phyloP scores from a whole-genome alignment of 305 asterid genomes.

The Ajuga reptans region DNA sequence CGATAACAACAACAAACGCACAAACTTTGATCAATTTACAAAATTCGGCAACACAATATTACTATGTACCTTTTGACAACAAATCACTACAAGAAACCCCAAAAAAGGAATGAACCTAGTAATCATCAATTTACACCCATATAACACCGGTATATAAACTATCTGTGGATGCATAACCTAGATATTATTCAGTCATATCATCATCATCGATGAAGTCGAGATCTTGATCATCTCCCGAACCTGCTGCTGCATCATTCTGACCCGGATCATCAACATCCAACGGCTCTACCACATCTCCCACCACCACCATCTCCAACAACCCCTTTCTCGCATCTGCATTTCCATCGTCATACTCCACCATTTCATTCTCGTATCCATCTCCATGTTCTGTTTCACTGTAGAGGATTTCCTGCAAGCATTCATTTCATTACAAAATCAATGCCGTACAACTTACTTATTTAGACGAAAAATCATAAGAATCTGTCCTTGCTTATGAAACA shows the following conservation, averaged over 20 bases:
- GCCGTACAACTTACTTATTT: not conserved
- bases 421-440: not conserved
- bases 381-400: slow-evolving; percentile 62
- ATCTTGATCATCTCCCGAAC: slow-evolving; percentile 51
- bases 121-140: slow-evolving; percentile 10
- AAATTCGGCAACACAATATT: slow-evolving; percentile 15
- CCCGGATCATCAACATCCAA: slow-evolving; percentile 38
- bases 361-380: slow-evolving; percentile 54
- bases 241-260: slow-evolving; percentile 29
- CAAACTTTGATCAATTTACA: slow-evolving; percentile 17
- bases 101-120: not conserved
- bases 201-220: slow-evolving; percentile 73
- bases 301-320: slow-evolving; percentile 42
- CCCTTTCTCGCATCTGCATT: slow-evolving; percentile 46
- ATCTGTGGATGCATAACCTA: not conserved
- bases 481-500: too few species aligned
- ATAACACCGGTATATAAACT: not conserved
- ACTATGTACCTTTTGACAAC: not conserved
- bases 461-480: not conserved
- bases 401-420: slow-evolving; percentile 47
- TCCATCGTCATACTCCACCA: slow-evolving; percentile 51
- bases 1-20: too few species aligned
- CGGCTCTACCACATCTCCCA: slow-evolving; percentile 47
- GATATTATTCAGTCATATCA: slow-evolving; percentile 40
- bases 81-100: not conserved